These are phyloP conservation scores for Trametes hirsuta DNA, from an alignment of 1,284 basidiomycete genomes.

Conservation along the genomic window DNA sequence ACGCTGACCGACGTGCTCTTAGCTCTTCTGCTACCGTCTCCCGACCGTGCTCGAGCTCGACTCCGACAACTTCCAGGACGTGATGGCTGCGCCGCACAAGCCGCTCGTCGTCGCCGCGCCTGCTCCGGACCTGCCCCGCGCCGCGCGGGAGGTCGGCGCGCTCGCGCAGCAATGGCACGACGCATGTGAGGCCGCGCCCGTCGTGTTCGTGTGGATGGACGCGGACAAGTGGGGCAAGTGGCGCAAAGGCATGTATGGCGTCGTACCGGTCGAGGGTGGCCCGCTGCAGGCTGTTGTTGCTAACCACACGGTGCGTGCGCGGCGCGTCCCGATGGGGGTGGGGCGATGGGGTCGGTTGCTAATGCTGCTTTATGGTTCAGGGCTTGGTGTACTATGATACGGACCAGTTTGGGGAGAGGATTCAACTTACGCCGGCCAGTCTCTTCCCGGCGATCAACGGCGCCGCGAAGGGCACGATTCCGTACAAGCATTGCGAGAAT, in stretches of 20 bases:
- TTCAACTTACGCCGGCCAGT: slow-evolving; percentile 58
- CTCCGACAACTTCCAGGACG: slow-evolving; percentile 72
- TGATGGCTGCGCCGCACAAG: slow-evolving; percentile 77
- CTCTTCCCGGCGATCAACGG: slow-evolving; percentile 77
- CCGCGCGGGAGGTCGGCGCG: slow-evolving; percentile 52
- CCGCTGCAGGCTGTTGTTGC: slow-evolving; percentile 69
- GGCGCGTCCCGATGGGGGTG: neutral
- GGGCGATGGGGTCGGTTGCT: slow-evolving; percentile 40
- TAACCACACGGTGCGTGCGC: slow-evolving; percentile 71
- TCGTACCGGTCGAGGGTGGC: slow-evolving; percentile 38
- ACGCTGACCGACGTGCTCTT: slow-evolving; percentile 23
- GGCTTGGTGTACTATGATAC: slow-evolving; percentile 69
- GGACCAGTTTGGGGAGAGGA: slow-evolving; percentile 52
- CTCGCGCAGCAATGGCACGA: slow-evolving; percentile 70
- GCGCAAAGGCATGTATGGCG: slow-evolving; percentile 87
- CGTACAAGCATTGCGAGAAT: slow-evolving; percentile 71
- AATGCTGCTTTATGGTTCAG: slow-evolving; percentile 39
- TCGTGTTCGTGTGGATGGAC: slow-evolving; percentile 89
- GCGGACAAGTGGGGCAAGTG: slow-evolving; percentile 78
- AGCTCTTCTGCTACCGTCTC: slow-evolving; percentile 57
- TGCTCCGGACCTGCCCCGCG: slow-evolving; percentile 40
- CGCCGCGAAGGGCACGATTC: slow-evolving; percentile 57
- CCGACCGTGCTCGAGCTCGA: slow-evolving; percentile 74
- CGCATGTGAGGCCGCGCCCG: slow-evolving; percentile 49
- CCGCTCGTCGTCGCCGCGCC: slow-evolving; percentile 71